Conservation (phyloP, 1,139 yeast species). For the Saccharomyces pastorianus region DNA sequence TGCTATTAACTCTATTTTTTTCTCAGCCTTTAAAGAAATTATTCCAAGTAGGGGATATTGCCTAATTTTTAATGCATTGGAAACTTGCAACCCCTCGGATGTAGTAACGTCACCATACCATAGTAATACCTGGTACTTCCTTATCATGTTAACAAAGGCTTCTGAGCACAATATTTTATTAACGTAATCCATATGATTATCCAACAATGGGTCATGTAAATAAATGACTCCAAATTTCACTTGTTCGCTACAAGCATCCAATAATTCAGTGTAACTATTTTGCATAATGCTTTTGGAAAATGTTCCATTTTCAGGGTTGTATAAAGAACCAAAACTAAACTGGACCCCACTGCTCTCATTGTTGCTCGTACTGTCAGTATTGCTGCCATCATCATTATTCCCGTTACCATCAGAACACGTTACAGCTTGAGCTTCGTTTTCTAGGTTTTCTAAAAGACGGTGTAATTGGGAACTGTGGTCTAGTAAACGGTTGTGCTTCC, state of each 20-base stretch:
- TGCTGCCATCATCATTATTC: not conserved
- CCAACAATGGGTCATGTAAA: slow-evolving; percentile 67
- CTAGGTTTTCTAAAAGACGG: slow-evolving; percentile 16
- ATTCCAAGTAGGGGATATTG: slow-evolving; percentile 75
- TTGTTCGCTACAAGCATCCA: slow-evolving; percentile 22
- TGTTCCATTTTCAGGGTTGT: slow-evolving; percentile 19
- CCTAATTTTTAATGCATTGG: slow-evolving; percentile 65
- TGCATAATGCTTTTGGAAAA: slow-evolving; percentile 15
- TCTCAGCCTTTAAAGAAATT: slow-evolving; percentile 47
- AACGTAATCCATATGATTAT: slow-evolving; percentile 49
- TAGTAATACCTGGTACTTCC: slow-evolving; percentile 45
- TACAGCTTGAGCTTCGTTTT: slow-evolving; percentile 8
- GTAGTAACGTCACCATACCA: slow-evolving; percentile 83
- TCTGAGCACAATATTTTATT: slow-evolving; percentile 49
- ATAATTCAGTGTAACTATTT: slow-evolving; percentile 23
- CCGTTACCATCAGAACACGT: not conserved
- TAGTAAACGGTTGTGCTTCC: slow-evolving; percentile 10
- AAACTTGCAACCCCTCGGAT: slow-evolving; percentile 78
- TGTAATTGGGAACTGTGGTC: slow-evolving; percentile 15
- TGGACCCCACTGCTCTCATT: not conserved
- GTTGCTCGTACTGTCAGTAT: not conserved
- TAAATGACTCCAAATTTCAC: slow-evolving; percentile 57
- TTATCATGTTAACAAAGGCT: slow-evolving; percentile 44
- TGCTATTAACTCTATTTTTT: slow-evolving; percentile 55
- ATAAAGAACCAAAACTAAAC: slow-evolving; percentile 21